Conservation (phyloP, 768 basidiomycete species). For the Lyophyllum semitale region DNA sequence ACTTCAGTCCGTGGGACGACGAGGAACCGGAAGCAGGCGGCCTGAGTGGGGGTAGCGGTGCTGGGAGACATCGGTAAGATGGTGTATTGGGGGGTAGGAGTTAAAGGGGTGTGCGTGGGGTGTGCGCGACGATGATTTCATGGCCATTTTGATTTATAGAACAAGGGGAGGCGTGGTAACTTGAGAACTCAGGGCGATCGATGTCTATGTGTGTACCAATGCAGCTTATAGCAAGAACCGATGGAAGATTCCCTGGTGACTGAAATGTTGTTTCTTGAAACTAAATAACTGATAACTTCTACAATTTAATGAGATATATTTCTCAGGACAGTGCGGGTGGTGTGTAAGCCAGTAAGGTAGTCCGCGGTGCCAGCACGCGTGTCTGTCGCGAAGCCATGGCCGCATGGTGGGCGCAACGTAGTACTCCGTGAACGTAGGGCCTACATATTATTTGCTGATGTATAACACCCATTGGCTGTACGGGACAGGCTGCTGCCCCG, state of each 20-base stretch:
- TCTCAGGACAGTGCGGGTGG: neutral
- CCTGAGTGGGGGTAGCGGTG: constrained; percentile 7
- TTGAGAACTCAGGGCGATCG: constrained; percentile 15
- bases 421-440: neutral
- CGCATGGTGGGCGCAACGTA: neutral
- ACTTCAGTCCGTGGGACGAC: constrained; percentile 85
- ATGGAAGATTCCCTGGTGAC: constrained; percentile 5
- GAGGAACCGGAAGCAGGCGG: constrained; percentile 44
- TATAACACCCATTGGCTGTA: neutral
- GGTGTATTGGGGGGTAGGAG: neutral
- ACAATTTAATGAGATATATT: neutral
- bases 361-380: neutral
- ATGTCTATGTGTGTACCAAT: constrained; percentile 21
- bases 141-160: constrained; percentile 19
- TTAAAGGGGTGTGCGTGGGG: constrained; percentile 8
- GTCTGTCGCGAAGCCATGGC: neutral
- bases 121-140: constrained; percentile 11
- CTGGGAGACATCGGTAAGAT: constrained; percentile 17
- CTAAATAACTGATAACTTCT: constrained; percentile 10
- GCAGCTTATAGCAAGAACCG: constrained; percentile 9
- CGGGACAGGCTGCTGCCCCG: neutral
- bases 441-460: neutral
- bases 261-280: constrained; percentile 14
- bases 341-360: neutral
- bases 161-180: constrained; percentile 13